phyloP scores from a whole-genome alignment of 176 grass and related monocot genomes.

The Urochloa ruziziensis region DNA sequence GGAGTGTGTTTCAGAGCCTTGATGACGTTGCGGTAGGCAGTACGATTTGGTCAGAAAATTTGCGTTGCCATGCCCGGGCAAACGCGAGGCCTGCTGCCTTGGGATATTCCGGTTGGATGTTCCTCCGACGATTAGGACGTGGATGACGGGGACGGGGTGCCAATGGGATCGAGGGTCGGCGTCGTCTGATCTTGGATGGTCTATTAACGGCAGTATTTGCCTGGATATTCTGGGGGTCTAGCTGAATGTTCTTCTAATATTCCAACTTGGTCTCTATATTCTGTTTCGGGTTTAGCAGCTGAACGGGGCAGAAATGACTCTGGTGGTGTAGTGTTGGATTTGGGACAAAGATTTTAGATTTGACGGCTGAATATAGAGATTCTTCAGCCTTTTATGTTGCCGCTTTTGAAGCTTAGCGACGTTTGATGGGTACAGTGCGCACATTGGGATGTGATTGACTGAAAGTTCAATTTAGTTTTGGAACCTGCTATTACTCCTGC shows the following conservation, averaged over 20 bases:
- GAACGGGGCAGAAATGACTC: not conserved
- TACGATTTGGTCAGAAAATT: constrained; percentile 34
- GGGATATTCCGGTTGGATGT: constrained; percentile 48
- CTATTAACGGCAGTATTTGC: constrained; percentile 12
- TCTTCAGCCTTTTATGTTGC: not conserved
- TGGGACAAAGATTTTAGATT: constrained; percentile 14
- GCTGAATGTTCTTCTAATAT: constrained; percentile 42
- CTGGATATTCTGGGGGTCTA: constrained; percentile 32
- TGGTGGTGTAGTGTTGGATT: not conserved
- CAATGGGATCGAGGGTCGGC: not conserved
- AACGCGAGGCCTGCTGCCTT: not conserved
- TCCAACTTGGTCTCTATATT: not conserved
- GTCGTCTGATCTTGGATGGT: constrained; percentile 21
- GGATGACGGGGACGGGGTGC: not conserved
- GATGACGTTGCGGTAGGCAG: not conserved
- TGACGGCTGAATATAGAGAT: not conserved
- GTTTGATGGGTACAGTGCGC: not conserved
- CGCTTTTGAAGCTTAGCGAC: constrained; percentile 12
- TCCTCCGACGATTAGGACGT: constrained; percentile 20
- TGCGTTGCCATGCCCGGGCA: not conserved
- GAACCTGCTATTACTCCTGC: not conserved
- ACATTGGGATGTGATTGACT: constrained; percentile 5
- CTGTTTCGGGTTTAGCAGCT: not conserved
- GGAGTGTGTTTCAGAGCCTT: not conserved
- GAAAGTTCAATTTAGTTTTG: not conserved